phyloP scores from a whole-genome alignment of 106 monocot genomes.

The Dendrobium nobile region DNA sequence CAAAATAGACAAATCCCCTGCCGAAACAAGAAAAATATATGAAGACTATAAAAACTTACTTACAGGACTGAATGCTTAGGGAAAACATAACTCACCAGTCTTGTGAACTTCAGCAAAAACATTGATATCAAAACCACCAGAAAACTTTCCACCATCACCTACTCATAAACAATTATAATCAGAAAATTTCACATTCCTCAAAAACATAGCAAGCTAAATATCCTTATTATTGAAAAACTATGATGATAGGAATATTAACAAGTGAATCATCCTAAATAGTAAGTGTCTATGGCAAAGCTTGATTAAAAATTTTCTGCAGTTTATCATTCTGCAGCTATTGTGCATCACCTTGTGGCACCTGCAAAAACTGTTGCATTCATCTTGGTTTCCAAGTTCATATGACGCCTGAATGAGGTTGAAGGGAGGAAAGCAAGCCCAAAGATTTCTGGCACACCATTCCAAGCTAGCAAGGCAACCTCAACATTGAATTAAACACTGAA shows the following conservation, averaged over 20 bases:
- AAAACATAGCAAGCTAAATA: background rate
- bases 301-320: background rate
- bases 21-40: background rate
- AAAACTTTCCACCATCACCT: conserved; percentile 81
- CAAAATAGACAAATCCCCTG: conserved; percentile 9
- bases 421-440: no score
- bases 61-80: background rate
- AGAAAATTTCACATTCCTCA: background rate
- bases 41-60: background rate
- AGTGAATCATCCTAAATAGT: background rate
- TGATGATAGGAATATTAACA: background rate
- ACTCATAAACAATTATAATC: conserved; percentile 1
- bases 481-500: background rate
- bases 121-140: conserved; percentile 91
- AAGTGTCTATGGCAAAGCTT: background rate
- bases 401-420: no score
- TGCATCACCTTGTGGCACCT: background rate
- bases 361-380: no score
- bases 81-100: conserved; percentile 32
- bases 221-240: background rate
- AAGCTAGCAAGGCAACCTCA: background rate
- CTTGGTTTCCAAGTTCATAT: no score
- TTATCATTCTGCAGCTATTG: background rate
- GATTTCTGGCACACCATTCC: background rate
- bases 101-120: conserved; percentile 69